Evolutionary conservation across 768 basidiomycete species (phyloP).

Genomic region (Zangia roseola): DNA sequence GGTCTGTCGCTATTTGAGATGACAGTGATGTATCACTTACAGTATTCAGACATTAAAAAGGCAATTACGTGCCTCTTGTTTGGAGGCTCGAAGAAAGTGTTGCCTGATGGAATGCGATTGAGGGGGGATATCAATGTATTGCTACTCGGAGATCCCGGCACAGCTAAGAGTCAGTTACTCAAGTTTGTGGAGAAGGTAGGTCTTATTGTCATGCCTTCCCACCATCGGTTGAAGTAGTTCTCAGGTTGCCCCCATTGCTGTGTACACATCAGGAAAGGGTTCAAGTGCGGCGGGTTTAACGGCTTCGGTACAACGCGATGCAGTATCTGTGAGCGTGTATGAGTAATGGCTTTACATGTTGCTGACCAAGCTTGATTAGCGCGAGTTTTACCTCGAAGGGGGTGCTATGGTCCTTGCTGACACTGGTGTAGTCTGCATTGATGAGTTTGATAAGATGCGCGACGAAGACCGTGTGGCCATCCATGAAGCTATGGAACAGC

Average conservation of each 20-base stretch:
- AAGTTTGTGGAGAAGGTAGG: slow-evolving; percentile 96
- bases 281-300: slow-evolving; percentile 98
- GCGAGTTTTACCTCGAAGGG: slow-evolving; percentile 98
- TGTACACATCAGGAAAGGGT: slow-evolving; percentile 98
- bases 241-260: slow-evolving; percentile 94
- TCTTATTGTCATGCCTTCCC: background rate
- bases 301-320: slow-evolving; percentile 93
- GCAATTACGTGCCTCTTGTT: slow-evolving; percentile 95
- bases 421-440: slow-evolving; percentile 97
- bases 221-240: slow-evolving; percentile 2
- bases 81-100: slow-evolving; percentile 94
- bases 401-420: slow-evolving; percentile 99
- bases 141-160: slow-evolving; percentile 95
- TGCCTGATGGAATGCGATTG: slow-evolving; percentile 96
- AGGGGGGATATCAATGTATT: slow-evolving; percentile 98
- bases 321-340: slow-evolving; percentile 66
- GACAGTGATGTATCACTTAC: slow-evolving; percentile 5
- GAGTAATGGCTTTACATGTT: background rate
- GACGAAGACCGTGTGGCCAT: slow-evolving; percentile 99
- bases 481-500: slow-evolving; percentile 99
- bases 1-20: slow-evolving; percentile 46
- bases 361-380: slow-evolving; percentile 42
- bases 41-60: slow-evolving; percentile 88
- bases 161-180: slow-evolving; percentile 95
- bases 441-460: slow-evolving; percentile 99